Evolutionary conservation across 306 rosid species (phyloP).

Genomic region (apple (Malus domestica)): DNA sequence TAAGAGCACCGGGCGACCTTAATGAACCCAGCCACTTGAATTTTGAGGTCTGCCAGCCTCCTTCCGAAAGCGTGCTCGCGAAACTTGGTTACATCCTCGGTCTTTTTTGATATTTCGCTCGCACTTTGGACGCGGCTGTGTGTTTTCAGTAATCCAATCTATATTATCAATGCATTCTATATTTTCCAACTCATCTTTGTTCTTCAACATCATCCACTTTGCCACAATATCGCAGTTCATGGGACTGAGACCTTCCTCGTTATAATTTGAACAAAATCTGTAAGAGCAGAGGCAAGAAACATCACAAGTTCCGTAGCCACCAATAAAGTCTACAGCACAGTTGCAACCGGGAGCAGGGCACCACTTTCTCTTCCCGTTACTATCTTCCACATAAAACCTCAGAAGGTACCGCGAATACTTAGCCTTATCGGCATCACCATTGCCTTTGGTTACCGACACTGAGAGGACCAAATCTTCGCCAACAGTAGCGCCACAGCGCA

Average conservation of each 20-base stretch:
- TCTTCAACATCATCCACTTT: conserved; percentile 29
- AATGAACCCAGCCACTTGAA: too few species aligned
- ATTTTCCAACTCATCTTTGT: too few species aligned
- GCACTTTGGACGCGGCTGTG: too few species aligned
- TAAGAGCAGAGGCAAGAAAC: conserved; percentile 62
- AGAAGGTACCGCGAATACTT: conserved; percentile 63
- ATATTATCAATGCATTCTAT: too few species aligned
- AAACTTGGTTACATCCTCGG: too few species aligned
- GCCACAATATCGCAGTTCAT: conserved; percentile 68
- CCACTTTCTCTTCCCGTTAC: conserved; percentile 75
- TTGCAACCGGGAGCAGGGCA: conserved; percentile 91
- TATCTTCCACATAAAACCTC: conserved; percentile 66
- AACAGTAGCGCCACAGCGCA: conserved; percentile 54
- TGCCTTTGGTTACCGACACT: conserved; percentile 18
- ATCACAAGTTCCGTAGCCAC: conserved; percentile 47
- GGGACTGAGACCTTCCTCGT: conserved; percentile 84
- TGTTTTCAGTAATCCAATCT: too few species aligned
- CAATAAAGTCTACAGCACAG: conserved; percentile 44
- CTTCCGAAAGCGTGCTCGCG: too few species aligned
- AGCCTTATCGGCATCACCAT: conserved; percentile 31
- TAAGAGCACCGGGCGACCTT: too few species aligned
- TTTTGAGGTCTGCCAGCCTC: too few species aligned
- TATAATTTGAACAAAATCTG: conserved; percentile 76
- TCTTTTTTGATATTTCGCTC: too few species aligned
- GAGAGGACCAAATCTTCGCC: conserved; percentile 54